Evolutionary conservation across 2,329 filamentous ascomycete species (phyloP), one percentile per base, ranked within the genome.

Genomic region (Chrysoporthe cubensis): DNA sequence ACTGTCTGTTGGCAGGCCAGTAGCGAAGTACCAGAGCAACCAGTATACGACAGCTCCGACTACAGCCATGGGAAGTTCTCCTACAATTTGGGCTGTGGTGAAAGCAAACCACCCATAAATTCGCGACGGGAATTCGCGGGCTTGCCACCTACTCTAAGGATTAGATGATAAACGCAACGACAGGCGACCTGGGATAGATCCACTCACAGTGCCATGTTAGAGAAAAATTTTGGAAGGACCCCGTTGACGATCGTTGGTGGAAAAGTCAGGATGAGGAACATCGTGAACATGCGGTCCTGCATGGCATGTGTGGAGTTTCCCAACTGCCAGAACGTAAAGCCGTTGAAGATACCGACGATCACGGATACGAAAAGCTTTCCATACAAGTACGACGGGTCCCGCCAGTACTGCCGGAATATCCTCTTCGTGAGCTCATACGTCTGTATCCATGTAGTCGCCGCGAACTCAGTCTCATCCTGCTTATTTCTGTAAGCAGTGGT

Each of bases 41-140:
- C 84, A 92, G 78, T 90, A 92, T 34, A 92, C 75, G 0, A 84
- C 87, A 0, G 88, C 91, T 0, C 88, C 87, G 4, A 92, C 75
- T 14, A 93, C 79, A 0, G 86, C 84, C 71, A 92, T 93, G 0
- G 91, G 91, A 0, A 94, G 82, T 76, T 94, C 91, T 18, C 86
- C 88, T 0, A 92, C 72, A 5, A 93, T 84, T 1, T 86, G 84
- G 0, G 86, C 89, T 2, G 87, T 88, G 0, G 87, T 85, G 78
- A 91, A 92, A 0, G 91, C 90, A 16, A 86, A 78, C 91, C 91
- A 94, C 1, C 87, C 89, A 78, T 95, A 96, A 37, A 93, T 93
- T 76, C 93, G 93, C 18, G 90, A 87, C n/a, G 87, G 91, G 61
- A 88, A 85, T 76, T 96, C 92, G 5, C 92, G 85, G 1, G 85